These are phyloP conservation scores for Aureobasidium melanogenum DNA, from an alignment of 2,329 filamentous ascomycete species.

Conservation along the genomic window DNA sequence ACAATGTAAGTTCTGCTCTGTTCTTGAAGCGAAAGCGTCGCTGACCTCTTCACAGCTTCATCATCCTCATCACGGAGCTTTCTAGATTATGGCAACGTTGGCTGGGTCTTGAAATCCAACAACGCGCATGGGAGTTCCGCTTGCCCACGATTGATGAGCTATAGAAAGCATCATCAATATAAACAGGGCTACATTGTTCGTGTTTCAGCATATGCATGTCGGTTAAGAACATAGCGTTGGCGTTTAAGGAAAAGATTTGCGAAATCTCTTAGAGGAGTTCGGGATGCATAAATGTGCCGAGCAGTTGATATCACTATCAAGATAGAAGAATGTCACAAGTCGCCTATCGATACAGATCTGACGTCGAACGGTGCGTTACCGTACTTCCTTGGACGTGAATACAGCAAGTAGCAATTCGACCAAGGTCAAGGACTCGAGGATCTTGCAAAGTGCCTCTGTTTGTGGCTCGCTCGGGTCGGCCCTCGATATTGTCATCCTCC, in stretches of 20 bases:
- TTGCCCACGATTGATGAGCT: constrained; percentile 29
- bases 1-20: constrained; percentile 52
- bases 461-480: not conserved
- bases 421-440: not conserved
- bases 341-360: constrained; percentile 1
- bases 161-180: constrained; percentile 13
- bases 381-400: not conserved
- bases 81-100: constrained; percentile 52
- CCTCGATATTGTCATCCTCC: not conserved
- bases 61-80: constrained; percentile 46
- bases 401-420: not conserved
- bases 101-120: constrained; percentile 50
- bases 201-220: constrained; percentile 10
- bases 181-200: constrained; percentile 6
- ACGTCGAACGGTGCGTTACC: not conserved
- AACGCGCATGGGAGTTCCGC: constrained; percentile 47
- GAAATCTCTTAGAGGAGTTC: not conserved
- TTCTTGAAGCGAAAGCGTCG: not conserved
- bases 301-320: constrained; percentile 1
- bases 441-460: not conserved
- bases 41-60: constrained; percentile 16
- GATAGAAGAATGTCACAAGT: not conserved
- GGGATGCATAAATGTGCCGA: constrained; percentile 2
- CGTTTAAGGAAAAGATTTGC: not conserved
- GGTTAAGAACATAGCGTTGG: constrained; percentile 8